Base-by-base conservation (phyloP, 495 filamentous ascomycete genomes). In the Penicillium cinerascens region DNA sequence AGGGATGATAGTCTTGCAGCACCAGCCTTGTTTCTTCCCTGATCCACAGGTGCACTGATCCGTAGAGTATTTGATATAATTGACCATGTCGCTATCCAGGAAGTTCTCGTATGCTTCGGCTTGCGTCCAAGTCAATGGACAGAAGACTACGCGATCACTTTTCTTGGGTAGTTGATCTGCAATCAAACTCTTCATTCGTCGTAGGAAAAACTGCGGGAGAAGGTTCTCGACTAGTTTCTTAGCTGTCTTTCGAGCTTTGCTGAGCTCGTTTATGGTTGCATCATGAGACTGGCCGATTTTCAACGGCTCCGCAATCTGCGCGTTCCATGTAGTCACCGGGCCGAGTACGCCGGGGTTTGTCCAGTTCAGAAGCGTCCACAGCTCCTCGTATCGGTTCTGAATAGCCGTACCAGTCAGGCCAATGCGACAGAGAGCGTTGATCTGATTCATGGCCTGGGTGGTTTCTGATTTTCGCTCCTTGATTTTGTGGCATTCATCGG, bases 351-450 rank as follows among this genome's bases (percentile, higher is more conserved):
- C 95, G 1, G 93, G 93, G 60, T 96, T 95, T 1, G 91, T 91
- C 93, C 93, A 98, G 69, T 97, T 97, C 11, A 98, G 73, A 3
- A 98, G 76, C 3, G 91, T 93, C 93, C 93, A 98, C 1, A 98
- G 80, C 67, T 98, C 95, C 61, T 96, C 89, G 65, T 98, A 98
- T 57, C 91, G 92, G 66, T 98, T 98, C 54, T 98, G 93, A 16
- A 98, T 97, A 8, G 95, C 95, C 5, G 93, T 98, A 6, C 93
- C 93, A 0, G 95, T 97, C 21, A 98, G 73, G 0, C 93, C 93
- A 50, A 98, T 93, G 20, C 93, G 78, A 60, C 95, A 97, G 21
- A 98, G 81, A 9, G 93, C 82, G 61, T 98, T 98, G 58, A 97
- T 77, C 47, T 90, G 79, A 56, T 95, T 91, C 89, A 98, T 93